A percentile compares a stretch with the other conserved stretches of the same genome.
Evolutionary conservation across 208 protist species (phyloP).

Genomic region (Trypanosoma lewisi): DNA sequence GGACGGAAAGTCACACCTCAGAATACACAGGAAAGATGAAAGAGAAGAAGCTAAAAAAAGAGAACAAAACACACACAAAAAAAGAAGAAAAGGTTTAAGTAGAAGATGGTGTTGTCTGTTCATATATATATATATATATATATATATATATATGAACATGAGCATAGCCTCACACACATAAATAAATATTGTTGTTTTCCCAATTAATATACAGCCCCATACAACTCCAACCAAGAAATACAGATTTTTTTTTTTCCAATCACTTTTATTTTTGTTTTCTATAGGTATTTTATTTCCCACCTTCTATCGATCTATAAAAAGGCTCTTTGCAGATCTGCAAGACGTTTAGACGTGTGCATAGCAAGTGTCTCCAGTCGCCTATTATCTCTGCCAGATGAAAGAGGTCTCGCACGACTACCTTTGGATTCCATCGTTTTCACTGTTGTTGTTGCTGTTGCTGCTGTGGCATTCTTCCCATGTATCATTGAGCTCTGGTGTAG

Average conservation of each 20-base stretch:
- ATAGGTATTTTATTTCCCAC: not conserved
- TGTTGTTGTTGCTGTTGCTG: not conserved
- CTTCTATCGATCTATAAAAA: slow-evolving; percentile 26
- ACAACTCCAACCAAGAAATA: too few species aligned
- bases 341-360: slow-evolving; percentile 21
- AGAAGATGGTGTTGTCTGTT: too few species aligned
- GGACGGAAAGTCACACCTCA: too few species aligned
- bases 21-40: too few species aligned
- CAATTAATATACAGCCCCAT: too few species aligned
- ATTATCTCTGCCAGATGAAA: slow-evolving; percentile 14
- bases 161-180: not conserved
- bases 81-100: too few species aligned
- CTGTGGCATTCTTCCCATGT: not conserved
- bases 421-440: not conserved
- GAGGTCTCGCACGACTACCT: slow-evolving; percentile 1
- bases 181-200: too few species aligned
- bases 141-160: not conserved
- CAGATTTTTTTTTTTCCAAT: not conserved
- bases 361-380: slow-evolving; percentile 21
- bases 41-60: too few species aligned
- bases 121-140: not conserved
- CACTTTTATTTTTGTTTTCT: not conserved
- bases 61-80: too few species aligned
- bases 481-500: not conserved
- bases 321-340: slow-evolving; percentile 25